phyloP scores from a whole-genome alignment of 2,329 filamentous ascomycete species.

The Cladosporium sp. region DNA sequence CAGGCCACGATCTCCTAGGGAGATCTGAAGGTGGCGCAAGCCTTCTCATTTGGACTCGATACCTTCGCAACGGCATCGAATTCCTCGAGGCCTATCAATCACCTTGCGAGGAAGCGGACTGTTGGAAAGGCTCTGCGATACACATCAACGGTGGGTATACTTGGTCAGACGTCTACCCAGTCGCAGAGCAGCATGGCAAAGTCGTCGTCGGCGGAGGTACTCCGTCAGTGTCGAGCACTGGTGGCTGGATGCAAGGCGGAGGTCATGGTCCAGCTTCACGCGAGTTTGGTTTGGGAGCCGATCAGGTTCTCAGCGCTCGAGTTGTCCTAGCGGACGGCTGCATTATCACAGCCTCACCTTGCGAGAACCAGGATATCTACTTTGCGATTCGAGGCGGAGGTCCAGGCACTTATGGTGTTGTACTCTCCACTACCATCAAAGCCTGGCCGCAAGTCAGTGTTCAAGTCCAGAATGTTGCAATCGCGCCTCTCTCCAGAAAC shows the following conservation, averaged over 20 bases:
- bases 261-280: conserved; percentile 22
- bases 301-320: conserved; percentile 21
- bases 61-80: conserved; percentile 28
- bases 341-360: conserved; percentile 30
- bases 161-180: conserved; percentile 30
- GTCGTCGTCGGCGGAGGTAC: conserved; percentile 26
- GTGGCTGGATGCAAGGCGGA: conserved; percentile 26
- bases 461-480: conserved; percentile 23
- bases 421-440: conserved; percentile 19
- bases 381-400: conserved; percentile 51
- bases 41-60: conserved; percentile 30
- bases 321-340: conserved; percentile 22
- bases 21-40: conserved; percentile 27
- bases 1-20: conserved; percentile 50
- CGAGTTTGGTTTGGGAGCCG: conserved; percentile 23
- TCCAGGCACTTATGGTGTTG: conserved; percentile 40
- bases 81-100: conserved; percentile 24
- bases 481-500: conserved; percentile 21
- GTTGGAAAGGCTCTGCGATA: conserved; percentile 32
- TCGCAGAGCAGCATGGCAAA: conserved; percentile 25
- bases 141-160: conserved; percentile 30
- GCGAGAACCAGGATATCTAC: conserved; percentile 47
- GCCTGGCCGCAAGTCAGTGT: conserved; percentile 18
- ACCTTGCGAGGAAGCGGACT: conserved; percentile 22
- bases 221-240: conserved; percentile 21